These are phyloP conservation scores for Kurtzmaniella cleridarum DNA, from an alignment of 805 yeast genomes.

Conservation along the genomic window DNA sequence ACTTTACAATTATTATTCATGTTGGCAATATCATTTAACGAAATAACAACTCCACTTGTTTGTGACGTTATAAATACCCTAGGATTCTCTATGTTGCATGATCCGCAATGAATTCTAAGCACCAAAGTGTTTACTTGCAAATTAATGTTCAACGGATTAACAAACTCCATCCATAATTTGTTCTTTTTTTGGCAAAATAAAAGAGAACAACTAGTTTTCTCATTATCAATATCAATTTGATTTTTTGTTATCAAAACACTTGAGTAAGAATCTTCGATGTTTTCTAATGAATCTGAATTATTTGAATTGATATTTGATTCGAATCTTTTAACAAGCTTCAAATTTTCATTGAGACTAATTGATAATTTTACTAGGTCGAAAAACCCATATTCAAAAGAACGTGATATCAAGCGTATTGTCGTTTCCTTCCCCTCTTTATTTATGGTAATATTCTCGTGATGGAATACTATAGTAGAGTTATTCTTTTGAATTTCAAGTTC, in stretches of 20 bases:
- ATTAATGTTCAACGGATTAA: slow-evolving; percentile 18
- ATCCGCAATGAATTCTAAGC: slow-evolving; percentile 23
- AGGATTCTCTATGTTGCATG: slow-evolving; percentile 25
- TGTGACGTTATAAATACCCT: slow-evolving; percentile 10
- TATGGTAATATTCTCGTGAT: slow-evolving; percentile 1
- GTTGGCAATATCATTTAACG: no score
- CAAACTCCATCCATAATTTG: slow-evolving; percentile 24
- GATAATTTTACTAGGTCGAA: slow-evolving; percentile 19
- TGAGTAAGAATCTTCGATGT: slow-evolving; percentile 1
- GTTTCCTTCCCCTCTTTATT: neutral
- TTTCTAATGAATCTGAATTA: slow-evolving; percentile 1
- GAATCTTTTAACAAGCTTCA: slow-evolving; percentile 13
- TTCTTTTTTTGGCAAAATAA: slow-evolving; percentile 12
- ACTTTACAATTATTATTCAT: no score
- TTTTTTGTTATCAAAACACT: neutral
- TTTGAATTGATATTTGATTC: slow-evolving; percentile 3
- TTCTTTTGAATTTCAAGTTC: slow-evolving; percentile 15
- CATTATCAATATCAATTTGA: neutral
- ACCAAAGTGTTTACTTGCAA: slow-evolving; percentile 23
- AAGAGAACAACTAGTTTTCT: neutral
- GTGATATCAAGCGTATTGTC: slow-evolving; percentile 15
- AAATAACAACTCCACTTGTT: slow-evolving; percentile 15
- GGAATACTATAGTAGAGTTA: slow-evolving; percentile 3
- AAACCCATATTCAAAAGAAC: slow-evolving; percentile 27
- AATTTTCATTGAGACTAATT: slow-evolving; percentile 12